phyloP scores from a whole-genome alignment of 352 stramenopile genomes.

The Vaucheria bursata region DNA sequence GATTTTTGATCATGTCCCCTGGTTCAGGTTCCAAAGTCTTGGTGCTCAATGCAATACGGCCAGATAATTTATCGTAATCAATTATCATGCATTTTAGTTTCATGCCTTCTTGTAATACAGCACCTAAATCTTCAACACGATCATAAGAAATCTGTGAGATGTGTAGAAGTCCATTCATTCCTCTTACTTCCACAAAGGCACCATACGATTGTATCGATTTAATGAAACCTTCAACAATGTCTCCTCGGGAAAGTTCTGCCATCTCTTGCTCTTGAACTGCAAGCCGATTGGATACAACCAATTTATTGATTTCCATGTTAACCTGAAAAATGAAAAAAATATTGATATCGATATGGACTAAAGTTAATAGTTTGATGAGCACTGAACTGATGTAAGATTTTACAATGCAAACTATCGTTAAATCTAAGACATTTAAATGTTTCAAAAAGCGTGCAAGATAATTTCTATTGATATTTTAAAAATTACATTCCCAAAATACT shows the following conservation, averaged over 20 bases:
- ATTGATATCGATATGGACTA: neutral
- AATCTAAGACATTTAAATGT: too few species aligned
- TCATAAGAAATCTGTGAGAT: constrained; percentile 80
- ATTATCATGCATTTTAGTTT: constrained; percentile 78
- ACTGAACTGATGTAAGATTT: neutral
- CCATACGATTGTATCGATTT: constrained; percentile 73
- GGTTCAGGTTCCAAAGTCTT: constrained; percentile 73
- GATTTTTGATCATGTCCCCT: constrained; percentile 73
- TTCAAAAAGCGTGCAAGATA: too few species aligned
- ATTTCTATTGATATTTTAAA: too few species aligned
- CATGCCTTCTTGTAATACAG: constrained; percentile 63
- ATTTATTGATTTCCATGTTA: constrained; percentile 61
- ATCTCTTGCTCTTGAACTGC: constrained; percentile 67
- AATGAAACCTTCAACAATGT: constrained; percentile 63
- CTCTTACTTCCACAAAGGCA: constrained; percentile 70
- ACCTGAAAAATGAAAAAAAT: constrained; percentile 12
- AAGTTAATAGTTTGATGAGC: neutral
- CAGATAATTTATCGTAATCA: constrained; percentile 65
- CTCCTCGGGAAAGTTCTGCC: constrained; percentile 60
- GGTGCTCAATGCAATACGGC: constrained; percentile 66
- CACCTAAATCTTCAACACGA: constrained; percentile 65
- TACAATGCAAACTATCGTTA: neutral
- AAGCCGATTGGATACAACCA: constrained; percentile 69
- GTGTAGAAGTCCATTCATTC: constrained; percentile 71
- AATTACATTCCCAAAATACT: neutral